phyloP scores from a whole-genome alignment of 768 basidiomycete genomes.

The Gloeopeniophorella convolvens region DNA sequence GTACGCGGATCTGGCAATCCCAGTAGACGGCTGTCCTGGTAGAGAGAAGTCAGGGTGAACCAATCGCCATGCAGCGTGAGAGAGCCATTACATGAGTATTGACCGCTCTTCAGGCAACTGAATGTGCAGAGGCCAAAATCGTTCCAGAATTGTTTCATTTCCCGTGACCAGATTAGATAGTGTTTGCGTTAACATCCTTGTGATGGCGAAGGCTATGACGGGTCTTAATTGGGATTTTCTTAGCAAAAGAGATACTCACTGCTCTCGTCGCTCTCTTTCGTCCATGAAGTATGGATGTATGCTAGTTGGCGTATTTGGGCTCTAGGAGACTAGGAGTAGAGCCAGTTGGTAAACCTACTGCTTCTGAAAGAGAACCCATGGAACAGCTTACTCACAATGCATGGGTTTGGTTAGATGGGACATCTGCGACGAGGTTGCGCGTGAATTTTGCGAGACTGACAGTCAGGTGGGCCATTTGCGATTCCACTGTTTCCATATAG shows the following conservation, averaged over 20 bases:
- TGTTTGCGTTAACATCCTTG: constrained; percentile 66
- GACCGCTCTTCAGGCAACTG: constrained; percentile 65
- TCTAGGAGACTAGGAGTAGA: constrained; percentile 53
- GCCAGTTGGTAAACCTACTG: background rate
- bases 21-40: constrained; percentile 39
- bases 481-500: constrained; percentile 38
- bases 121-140: constrained; percentile 60
- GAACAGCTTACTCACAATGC: constrained; percentile 56
- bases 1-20: constrained; percentile 15
- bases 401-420: constrained; percentile 59
- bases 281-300: constrained; percentile 70
- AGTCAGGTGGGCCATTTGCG: constrained; percentile 24
- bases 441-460: constrained; percentile 61
- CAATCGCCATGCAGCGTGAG: constrained; percentile 4
- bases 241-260: background rate
- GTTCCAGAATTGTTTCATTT: constrained; percentile 51
- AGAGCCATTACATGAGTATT: constrained; percentile 53
- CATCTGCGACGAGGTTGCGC: constrained; percentile 76
- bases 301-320: constrained; percentile 60
- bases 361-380: background rate
- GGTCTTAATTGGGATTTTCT: background rate
- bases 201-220: constrained; percentile 50
- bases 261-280: constrained; percentile 56
- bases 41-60: constrained; percentile 4
- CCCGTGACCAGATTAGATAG: constrained; percentile 81